Conservation (phyloP, 257 asterid genomes). For the Nicotiana obtusifolia region DNA sequence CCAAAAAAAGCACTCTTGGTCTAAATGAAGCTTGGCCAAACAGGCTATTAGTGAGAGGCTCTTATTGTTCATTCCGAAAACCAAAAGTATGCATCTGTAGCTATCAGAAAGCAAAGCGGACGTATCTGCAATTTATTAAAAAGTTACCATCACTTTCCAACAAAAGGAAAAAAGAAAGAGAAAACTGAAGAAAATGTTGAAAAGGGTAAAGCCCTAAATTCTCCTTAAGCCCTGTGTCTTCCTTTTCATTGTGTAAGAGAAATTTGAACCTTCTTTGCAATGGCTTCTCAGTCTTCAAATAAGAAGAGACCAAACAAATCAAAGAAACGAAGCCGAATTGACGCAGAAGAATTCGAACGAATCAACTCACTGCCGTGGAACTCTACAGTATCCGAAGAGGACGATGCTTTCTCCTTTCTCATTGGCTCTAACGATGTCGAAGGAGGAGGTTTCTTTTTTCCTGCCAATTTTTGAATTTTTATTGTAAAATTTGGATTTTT, state of each 20-base stretch:
- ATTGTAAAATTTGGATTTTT: too few species aligned
- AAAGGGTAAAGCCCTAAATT: neutral
- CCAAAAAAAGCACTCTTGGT: too few species aligned
- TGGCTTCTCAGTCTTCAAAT: slow-evolving; percentile 45
- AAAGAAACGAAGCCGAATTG: slow-evolving; percentile 45
- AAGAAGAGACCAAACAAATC: slow-evolving; percentile 27
- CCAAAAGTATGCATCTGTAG: neutral
- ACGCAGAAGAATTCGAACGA: slow-evolving; percentile 42
- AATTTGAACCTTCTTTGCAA: slow-evolving; percentile 6
- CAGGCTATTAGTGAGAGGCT: neutral
- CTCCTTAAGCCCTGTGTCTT: slow-evolving; percentile 21
- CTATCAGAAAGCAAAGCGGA: neutral
- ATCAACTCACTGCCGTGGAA: slow-evolving; percentile 69
- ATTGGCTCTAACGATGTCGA: slow-evolving; percentile 72
- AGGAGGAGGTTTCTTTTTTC: slow-evolving; percentile 45
- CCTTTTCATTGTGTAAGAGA: too few species aligned
- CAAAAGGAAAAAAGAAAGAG: too few species aligned
- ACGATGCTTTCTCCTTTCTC: slow-evolving; percentile 46
- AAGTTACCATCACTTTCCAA: too few species aligned
- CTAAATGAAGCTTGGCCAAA: too few species aligned
- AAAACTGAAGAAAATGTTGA: neutral
- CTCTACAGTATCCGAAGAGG: slow-evolving; percentile 41
- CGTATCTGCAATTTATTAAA: neutral
- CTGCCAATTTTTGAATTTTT: neutral
- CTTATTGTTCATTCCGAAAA: neutral